Evolutionary conservation across 73 alveolate species (phyloP).

Genomic region (Durusdinium trenchii): DNA sequence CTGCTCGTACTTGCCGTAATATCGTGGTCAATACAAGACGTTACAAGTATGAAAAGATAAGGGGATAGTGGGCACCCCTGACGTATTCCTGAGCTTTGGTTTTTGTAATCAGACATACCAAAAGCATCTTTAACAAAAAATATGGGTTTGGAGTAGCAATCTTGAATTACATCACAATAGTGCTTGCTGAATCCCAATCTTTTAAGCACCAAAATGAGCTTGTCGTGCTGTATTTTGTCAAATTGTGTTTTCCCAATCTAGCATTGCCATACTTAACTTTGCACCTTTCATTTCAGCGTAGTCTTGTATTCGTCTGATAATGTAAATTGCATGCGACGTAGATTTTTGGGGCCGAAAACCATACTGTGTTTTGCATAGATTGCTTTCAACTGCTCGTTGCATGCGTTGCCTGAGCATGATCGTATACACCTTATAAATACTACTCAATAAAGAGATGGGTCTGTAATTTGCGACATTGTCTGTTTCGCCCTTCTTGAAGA

Average conservation of each 20-base stretch:
- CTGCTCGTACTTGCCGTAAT: not conserved
- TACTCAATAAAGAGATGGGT: not conserved
- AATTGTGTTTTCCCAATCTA: conserved; percentile 4
- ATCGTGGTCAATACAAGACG: not conserved
- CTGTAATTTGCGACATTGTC: not conserved
- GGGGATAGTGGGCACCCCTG: conserved; percentile 32
- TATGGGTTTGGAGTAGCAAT: not conserved
- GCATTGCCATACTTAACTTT: not conserved
- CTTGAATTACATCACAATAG: not conserved
- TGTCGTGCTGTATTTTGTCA: not conserved
- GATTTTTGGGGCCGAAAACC: conserved; percentile 1
- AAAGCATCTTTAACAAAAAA: not conserved
- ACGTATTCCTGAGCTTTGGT: not conserved
- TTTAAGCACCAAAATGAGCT: not conserved
- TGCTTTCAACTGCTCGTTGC: not conserved
- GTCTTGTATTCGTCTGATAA: conserved; percentile 20
- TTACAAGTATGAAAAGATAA: not conserved
- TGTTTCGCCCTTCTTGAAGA: conserved; percentile 22
- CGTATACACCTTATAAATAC: not conserved
- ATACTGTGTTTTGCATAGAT: not conserved
- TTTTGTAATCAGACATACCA: not conserved
- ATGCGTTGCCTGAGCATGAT: not conserved
- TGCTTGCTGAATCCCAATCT: not conserved
- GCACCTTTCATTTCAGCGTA: not conserved
- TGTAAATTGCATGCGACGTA: conserved; percentile 11